Conservation (phyloP, 495 filamentous ascomycete species). For the Rusavskia elegans region DNA sequence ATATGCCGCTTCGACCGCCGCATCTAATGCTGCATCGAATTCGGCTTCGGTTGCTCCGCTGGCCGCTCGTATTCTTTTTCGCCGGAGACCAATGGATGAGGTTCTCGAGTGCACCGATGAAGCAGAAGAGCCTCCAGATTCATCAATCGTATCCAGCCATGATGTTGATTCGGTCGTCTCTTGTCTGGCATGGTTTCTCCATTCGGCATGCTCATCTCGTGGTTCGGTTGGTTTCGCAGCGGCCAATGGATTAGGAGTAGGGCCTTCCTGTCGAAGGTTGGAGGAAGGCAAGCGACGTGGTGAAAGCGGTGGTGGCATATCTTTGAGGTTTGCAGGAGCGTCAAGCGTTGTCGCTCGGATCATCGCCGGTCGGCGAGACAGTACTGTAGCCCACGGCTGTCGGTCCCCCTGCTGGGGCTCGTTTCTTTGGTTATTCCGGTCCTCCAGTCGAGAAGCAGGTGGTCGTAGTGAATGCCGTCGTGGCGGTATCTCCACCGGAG, state of each 20-base stretch:
- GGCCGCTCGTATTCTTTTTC: conserved; percentile 46
- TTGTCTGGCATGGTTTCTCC: conserved; percentile 31
- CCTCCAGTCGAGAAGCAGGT: conserved; percentile 10
- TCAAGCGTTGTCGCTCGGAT: conserved; percentile 17
- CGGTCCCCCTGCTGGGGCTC: not conserved
- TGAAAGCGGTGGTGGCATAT: conserved; percentile 52
- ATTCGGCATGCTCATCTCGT: conserved; percentile 1
- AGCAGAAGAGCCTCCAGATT: conserved; percentile 67
- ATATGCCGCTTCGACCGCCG: conserved; percentile 90
- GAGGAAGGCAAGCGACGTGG: conserved; percentile 26
- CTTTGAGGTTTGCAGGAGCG: conserved; percentile 28
- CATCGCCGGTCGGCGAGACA: conserved; percentile 9
- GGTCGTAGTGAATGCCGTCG: conserved; percentile 23
- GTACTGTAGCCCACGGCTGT: not conserved
- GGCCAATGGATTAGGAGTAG: conserved; percentile 12
- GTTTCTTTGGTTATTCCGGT: conserved; percentile 1
- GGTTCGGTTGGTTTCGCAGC: conserved; percentile 11
- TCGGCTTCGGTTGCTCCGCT: conserved; percentile 77
- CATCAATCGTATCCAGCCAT: conserved; percentile 95
- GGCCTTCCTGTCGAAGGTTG: conserved; percentile 5
- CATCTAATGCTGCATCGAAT: conserved; percentile 89
- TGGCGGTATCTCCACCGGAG: conserved; percentile 18
- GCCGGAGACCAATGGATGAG: conserved; percentile 50
- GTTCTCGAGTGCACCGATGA: conserved; percentile 71
- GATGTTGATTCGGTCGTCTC: conserved; percentile 66